A percentile compares a stretch with the other conserved stretches of the same genome.
Evolutionary conservation across 495 filamentous ascomycete species (phyloP).

Genomic region (Baudoinia panamericana): DNA sequence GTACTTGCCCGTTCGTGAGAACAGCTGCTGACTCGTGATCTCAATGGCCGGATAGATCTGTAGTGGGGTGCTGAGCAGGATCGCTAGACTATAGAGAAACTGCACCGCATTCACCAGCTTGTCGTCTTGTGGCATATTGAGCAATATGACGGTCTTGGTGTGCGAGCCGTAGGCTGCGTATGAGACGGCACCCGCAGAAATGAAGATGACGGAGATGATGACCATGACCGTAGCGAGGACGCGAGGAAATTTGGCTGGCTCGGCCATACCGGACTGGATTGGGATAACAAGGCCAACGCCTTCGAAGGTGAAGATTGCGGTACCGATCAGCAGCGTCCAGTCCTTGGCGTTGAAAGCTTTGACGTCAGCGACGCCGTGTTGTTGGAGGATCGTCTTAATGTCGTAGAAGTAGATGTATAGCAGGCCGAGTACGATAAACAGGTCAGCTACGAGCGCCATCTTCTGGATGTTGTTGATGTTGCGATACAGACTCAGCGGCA

Average conservation of each 20-base stretch:
- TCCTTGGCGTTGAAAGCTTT: constrained; percentile 69
- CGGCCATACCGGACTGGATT: constrained; percentile 91
- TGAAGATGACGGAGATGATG: constrained; percentile 80
- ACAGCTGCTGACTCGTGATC: constrained; percentile 56
- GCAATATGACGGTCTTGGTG: constrained; percentile 88
- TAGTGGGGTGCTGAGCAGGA: constrained; percentile 81
- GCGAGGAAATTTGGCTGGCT: constrained; percentile 72
- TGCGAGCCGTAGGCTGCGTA: constrained; percentile 92
- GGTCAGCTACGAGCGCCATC: constrained; percentile 71
- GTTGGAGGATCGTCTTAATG: constrained; percentile 61
- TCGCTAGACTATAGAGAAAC: constrained; percentile 87
- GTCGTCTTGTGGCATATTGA: constrained; percentile 92
- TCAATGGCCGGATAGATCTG: constrained; percentile 96
- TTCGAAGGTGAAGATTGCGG: constrained; percentile 97
- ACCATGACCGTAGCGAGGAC: constrained; percentile 86
- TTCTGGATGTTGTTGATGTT: constrained; percentile 89
- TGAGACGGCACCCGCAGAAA: constrained; percentile 78
- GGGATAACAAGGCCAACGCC: constrained; percentile 97
- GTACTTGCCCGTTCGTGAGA: constrained; percentile 78
- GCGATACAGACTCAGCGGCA: constrained; percentile 82
- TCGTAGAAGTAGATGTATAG: constrained; percentile 95
- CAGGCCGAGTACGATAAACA: constrained; percentile 83
- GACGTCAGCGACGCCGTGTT: constrained; percentile 73
- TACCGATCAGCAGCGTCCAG: constrained; percentile 97
- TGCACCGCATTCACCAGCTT: constrained; percentile 93